Evolutionary conservation across 2,329 filamentous ascomycete genomes (phyloP), one percentile per base, ranked within the genome.

Genomic region (Penicillium hesseltinei): DNA sequence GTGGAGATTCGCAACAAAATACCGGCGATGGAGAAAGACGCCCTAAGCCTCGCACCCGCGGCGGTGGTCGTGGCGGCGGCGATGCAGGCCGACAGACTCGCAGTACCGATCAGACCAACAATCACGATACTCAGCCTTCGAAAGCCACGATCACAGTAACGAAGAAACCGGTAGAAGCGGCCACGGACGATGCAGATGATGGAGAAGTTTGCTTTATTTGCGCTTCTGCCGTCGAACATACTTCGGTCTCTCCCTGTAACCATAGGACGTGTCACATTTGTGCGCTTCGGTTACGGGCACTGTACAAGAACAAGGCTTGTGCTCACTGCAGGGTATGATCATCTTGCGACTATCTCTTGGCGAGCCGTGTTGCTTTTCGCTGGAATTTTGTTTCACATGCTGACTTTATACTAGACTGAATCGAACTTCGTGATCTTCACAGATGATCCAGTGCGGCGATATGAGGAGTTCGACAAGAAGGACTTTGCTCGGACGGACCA

Each of bases 191-290:
- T 47, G 83, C 82, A 25, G 79, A 80, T 31, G 89, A 92, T 55
- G 88, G 82, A 27, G 92, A 97, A 61, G 84, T 97, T 60, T 99
- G 94, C 84, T 97, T 97, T 77, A 99, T 99, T 70, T 99, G 94
- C 76, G 93, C 94, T 56, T 96, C 92, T 63, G 85, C 88, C 2
- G 88, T 99, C 47, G 86, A 89, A 48, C 92, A 97, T 78, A 87
- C 91, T 67, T 89, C 92, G 10, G 86, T 99, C 63, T 87, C 92
- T 33, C 93, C 94, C 21, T 99, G 94, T 77, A 97, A 97, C 75
- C 94, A 99, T 77, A 85, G 90, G 56, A 97, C 93, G 48, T 99
- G 94, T 73, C 94, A 99, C 77, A 96, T 97, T 63, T 99, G 94
- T 75, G 88, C 92, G 10, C 78, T 99, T 66, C 85, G 94, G 58